These are phyloP conservation scores for Mollisia scopiformis DNA, from an alignment of 2,329 filamentous ascomycete genomes.

Conservation along the genomic window DNA sequence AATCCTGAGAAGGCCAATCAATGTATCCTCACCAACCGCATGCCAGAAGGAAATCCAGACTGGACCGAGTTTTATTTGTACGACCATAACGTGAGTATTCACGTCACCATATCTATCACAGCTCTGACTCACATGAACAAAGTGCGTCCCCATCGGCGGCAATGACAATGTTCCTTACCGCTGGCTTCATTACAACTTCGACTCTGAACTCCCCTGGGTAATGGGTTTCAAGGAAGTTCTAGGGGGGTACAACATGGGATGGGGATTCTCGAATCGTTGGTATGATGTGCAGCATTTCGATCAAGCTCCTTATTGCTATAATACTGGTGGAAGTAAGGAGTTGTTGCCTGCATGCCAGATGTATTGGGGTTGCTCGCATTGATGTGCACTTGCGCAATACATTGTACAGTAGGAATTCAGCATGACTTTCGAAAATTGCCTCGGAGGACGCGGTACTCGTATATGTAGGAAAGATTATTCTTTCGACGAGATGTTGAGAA, in stretches of 20 bases:
- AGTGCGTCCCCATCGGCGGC: not conserved
- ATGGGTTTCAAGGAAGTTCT: not conserved
- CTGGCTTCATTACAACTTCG: not conserved
- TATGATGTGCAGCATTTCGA: not conserved
- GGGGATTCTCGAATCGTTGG: not conserved
- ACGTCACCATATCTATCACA: too few species aligned
- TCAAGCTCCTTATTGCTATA: not conserved
- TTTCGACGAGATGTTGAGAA: too few species aligned
- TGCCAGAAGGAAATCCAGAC: not conserved
- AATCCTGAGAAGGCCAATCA: not conserved
- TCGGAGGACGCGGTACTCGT: too few species aligned
- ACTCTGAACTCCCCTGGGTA: not conserved
- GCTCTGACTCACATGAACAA: too few species aligned
- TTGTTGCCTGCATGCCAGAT: not conserved
- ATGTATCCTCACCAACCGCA: not conserved
- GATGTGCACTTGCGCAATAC: too few species aligned
- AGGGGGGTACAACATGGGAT: not conserved
- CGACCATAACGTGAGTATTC: not conserved
- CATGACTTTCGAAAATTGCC: too few species aligned
- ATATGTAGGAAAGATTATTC: too few species aligned
- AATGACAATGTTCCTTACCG: not conserved
- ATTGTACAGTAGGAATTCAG: too few species aligned
- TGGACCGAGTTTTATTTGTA: not conserved
- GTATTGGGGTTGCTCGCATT: not conserved
- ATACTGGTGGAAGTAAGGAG: not conserved